Evolutionary conservation across 1,284 basidiomycete genomes (phyloP).

Genomic region (Anthracocystis walkeri): DNA sequence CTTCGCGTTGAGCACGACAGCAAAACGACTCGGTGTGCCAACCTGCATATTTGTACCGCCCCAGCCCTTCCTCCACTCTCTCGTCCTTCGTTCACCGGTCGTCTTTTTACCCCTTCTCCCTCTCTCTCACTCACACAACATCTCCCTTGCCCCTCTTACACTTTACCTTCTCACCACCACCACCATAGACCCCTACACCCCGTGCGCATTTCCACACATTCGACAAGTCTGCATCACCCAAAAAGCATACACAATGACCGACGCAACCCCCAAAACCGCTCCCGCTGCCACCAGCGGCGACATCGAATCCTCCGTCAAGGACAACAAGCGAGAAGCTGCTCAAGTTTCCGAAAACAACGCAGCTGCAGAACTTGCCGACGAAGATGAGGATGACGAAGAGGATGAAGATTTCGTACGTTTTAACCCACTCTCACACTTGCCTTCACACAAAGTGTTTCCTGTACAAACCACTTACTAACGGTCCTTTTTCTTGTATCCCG

Average conservation of each 20-base stretch:
- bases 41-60: background rate
- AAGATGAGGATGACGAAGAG: slow-evolving; percentile 44
- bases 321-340: slow-evolving; percentile 43
- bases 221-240: background rate
- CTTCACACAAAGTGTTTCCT: background rate
- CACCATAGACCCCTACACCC: background rate
- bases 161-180: too few species aligned
- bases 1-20: too few species aligned
- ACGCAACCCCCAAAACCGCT: slow-evolving; percentile 14
- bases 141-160: background rate
- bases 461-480: background rate
- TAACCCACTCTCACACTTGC: background rate
- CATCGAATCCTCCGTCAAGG: slow-evolving; percentile 40
- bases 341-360: slow-evolving; percentile 30
- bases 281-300: slow-evolving; percentile 7
- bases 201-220: background rate
- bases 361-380: slow-evolving; percentile 23
- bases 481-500: too few species aligned
- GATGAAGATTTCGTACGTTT: slow-evolving; percentile 46
- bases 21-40: too few species aligned
- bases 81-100: slow-evolving; percentile 3
- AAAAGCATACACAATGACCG: slow-evolving; percentile 23
- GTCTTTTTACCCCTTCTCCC: too few species aligned
- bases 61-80: too few species aligned
- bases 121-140: background rate